phyloP scores from a whole-genome alignment of 352 stramenopile species.

The Globisporangium recalcitrans region DNA sequence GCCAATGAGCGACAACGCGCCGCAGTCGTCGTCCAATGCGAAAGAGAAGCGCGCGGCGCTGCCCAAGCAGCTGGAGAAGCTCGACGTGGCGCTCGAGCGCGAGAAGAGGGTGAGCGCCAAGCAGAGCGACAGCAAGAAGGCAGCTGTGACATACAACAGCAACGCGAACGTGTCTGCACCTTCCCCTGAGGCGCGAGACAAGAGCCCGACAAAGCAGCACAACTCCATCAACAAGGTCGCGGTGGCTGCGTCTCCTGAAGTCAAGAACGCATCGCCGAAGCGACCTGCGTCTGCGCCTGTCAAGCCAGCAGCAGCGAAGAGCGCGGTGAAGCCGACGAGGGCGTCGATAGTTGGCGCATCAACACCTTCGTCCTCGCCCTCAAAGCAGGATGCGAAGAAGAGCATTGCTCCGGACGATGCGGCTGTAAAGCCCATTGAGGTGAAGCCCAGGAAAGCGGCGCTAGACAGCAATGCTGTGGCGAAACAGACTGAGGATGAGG shows the following conservation, averaged over 20 bases:
- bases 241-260: not conserved
- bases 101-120: slow-evolving; percentile 13
- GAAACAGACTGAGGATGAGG: not conserved
- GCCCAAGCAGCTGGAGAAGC: slow-evolving; percentile 20
- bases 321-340: not conserved
- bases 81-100: slow-evolving; percentile 28
- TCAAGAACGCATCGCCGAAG: not conserved
- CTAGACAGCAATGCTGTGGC: not conserved
- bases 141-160: not conserved
- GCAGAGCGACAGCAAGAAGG: slow-evolving; percentile 8
- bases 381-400: not conserved
- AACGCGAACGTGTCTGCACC: not conserved
- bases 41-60: slow-evolving; percentile 8
- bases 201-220: slow-evolving; percentile 12
- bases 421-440: not conserved
- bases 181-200: not conserved
- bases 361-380: not conserved
- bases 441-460: slow-evolving; percentile 2
- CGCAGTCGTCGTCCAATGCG: not conserved
- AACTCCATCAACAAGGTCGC: slow-evolving; percentile 4
- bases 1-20: not conserved
- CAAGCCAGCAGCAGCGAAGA: not conserved
- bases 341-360: not conserved
- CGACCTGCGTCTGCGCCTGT: slow-evolving; percentile 9
- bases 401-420: not conserved